These are phyloP conservation scores for Citeromyces matritensis DNA, from an alignment of 805 yeast species.

Conservation along the genomic window DNA sequence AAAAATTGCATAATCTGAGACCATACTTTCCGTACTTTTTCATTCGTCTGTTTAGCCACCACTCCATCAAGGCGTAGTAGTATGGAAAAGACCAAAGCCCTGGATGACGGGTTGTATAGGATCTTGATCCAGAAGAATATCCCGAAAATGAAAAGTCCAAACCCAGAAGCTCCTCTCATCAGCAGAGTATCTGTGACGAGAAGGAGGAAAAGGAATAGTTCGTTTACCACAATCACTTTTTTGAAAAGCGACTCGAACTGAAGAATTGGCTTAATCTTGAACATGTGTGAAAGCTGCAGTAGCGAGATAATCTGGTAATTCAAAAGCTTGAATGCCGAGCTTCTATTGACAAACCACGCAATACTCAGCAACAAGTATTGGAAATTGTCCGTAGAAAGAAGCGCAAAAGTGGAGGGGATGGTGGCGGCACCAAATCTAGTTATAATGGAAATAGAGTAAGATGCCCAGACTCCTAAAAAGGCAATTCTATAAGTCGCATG, in stretches of 20 bases:
- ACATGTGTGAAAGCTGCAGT: slow-evolving; percentile 32
- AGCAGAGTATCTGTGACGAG: slow-evolving; percentile 43
- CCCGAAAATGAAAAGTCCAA: slow-evolving; percentile 40
- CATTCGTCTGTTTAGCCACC: slow-evolving; percentile 25
- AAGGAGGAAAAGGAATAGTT: slow-evolving; percentile 35
- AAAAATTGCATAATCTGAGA: slow-evolving; percentile 20
- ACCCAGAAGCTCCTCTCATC: slow-evolving; percentile 57
- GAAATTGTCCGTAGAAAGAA: slow-evolving; percentile 63
- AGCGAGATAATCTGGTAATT: slow-evolving; percentile 45
- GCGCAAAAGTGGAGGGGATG: slow-evolving; percentile 45
- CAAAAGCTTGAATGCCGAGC: slow-evolving; percentile 46
- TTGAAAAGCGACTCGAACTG: slow-evolving; percentile 22
- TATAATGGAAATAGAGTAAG: slow-evolving; percentile 36
- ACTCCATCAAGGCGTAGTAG: slow-evolving; percentile 26
- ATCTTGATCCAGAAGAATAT: slow-evolving; percentile 61
- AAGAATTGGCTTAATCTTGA: slow-evolving; percentile 23
- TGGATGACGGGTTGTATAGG: slow-evolving; percentile 34
- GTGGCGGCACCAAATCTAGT: slow-evolving; percentile 42
- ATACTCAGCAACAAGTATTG: slow-evolving; percentile 43
- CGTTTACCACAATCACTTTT: slow-evolving; percentile 42
- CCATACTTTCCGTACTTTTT: slow-evolving; percentile 26
- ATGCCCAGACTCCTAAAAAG: slow-evolving; percentile 35
- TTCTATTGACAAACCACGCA: slow-evolving; percentile 51
- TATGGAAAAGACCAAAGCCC: slow-evolving; percentile 23
- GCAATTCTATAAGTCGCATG: slow-evolving; percentile 37